Evolutionary conservation across 805 yeast genomes (phyloP), one percentile per base, ranked within the genome.

Genomic region (Dipodascus albidus): DNA sequence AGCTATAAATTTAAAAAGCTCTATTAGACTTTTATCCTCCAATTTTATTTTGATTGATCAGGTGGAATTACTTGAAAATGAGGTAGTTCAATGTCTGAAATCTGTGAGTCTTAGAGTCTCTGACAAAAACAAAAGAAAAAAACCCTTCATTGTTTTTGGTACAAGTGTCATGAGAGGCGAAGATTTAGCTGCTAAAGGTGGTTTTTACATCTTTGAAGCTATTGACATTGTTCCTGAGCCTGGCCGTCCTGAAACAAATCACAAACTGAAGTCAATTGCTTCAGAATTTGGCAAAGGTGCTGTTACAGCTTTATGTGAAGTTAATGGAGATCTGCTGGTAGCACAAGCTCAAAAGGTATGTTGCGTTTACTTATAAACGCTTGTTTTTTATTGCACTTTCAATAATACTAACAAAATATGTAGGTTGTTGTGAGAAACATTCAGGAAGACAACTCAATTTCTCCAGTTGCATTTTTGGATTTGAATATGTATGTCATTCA

Each of bases 381-480:
- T 27, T n/a, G n/a, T n/a, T n/a, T n/a, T n/a, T n/a, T n/a, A n/a
- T n/a, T n/a, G n/a, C n/a, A n/a, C n/a, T n/a, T n/a, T n/a, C n/a
- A n/a, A n/a, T n/a, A n/a, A n/a, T n/a, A n/a, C 72, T n/a, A n/a
- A n/a, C n/a, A n/a, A n/a, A n/a, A n/a, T n/a, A 6, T 27, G 23
- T 15, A 47, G 49, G 67, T 79, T 2, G 69, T 91, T 59, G 82
- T 90, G 1, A 75, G 97, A 62, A 91, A 86, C 64, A 74, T 89
- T 50, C 90, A 86, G 62, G 95, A 86, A 61, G 93, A 87, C 65
- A 85, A 87, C 53, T 77, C 82, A 44, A 87, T 88, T 2, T 88
- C 85, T 27, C 96, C 98, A 0, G 96, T 93, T 2, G 98, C 98
- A 1, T 93, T 93, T 62, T 74, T 83, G 53, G 98, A 93, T 65